These are phyloP conservation scores for Starmerella gropengiesseri DNA, from an alignment of 805 yeast genomes.

Conservation along the genomic window DNA sequence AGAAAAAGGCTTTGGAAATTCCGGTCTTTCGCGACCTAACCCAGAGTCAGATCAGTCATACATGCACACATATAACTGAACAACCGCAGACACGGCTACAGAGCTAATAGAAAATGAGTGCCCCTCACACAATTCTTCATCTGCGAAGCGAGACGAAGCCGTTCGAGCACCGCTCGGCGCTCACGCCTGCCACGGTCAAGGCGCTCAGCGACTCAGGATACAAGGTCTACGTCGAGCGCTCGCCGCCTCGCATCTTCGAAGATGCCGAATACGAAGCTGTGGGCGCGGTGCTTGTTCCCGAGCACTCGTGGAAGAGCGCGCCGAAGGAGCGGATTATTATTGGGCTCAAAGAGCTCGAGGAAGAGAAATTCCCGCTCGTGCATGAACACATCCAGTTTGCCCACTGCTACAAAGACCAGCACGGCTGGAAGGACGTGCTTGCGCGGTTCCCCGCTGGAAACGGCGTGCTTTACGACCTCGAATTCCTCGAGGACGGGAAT, in stretches of 20 bases:
- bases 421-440: constrained; percentile 90
- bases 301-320: constrained; percentile 86
- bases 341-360: constrained; percentile 94
- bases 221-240: constrained; percentile 77
- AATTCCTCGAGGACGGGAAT: constrained; percentile 82
- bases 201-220: constrained; percentile 64
- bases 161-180: constrained; percentile 91
- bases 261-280: constrained; percentile 60
- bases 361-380: constrained; percentile 79
- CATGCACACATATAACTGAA: neutral
- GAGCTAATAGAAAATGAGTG: constrained; percentile 5
- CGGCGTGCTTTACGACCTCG: constrained; percentile 85
- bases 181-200: constrained; percentile 85
- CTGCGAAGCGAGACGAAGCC: constrained; percentile 97
- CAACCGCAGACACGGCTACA: too few relatives aligned
- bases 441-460: constrained; percentile 82
- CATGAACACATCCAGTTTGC: constrained; percentile 98
- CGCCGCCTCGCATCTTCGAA: constrained; percentile 70
- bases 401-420: constrained; percentile 96
- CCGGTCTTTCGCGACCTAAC: neutral
- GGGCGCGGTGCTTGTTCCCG: constrained; percentile 84
- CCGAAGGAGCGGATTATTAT: constrained; percentile 81
- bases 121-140: constrained; percentile 43
- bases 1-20: too few relatives aligned
- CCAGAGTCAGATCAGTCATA: constrained; percentile 1